Base-by-base conservation (phyloP, 176 grass and related monocot genomes). In the Melocanna baccifera region DNA sequence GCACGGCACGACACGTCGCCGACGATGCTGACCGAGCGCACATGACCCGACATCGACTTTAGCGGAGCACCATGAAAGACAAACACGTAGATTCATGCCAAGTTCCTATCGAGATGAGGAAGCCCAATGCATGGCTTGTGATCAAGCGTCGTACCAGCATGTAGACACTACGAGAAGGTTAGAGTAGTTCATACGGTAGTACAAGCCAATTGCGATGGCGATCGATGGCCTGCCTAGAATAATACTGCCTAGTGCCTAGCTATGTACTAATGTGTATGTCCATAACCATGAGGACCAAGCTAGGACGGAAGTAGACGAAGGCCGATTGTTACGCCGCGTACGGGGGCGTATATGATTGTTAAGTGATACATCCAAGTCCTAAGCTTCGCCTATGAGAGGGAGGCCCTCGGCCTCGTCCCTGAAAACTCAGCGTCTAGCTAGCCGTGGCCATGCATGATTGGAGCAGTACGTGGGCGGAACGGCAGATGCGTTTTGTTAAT, bases 251-350 rank as follows among this genome's bases (percentile, higher is more conserved):
- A 29, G 11, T 37, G 45, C 50, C 66, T 19, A 62, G 51, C 79
- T 58, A 47, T 40, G 37, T 10, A n/a, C 2, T 16, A 15, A 65
- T 15, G 29, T 66, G 13, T 12, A 63, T 36, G 15, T 66, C 13
- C 16, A 39, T 39, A 20, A 12, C 12, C 42, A 47, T 5, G 46
- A 52, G 84, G 84, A 86, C 82, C 72, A 69, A 51, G 50, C 65
- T 77, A 75, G 13, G 20, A 11, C 0, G 6, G 2, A 67, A 34
- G 28, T 53, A 42, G 82, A 55, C 59, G 7, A 29, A 10, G 16
- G 52, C 11, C 76, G 84, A 76, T 41, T 87, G 56, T 73, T 71
- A 76, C 62, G 77, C 85, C 69, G 78, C 61, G 71, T 82, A 82
- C 71, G 78, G 48, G 29, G 25, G 0, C 5, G 5, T 72, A 25